These are phyloP conservation scores for Racocetra persica DNA, from an alignment of 371 early-diverging fungal species.

Conservation along the genomic window DNA sequence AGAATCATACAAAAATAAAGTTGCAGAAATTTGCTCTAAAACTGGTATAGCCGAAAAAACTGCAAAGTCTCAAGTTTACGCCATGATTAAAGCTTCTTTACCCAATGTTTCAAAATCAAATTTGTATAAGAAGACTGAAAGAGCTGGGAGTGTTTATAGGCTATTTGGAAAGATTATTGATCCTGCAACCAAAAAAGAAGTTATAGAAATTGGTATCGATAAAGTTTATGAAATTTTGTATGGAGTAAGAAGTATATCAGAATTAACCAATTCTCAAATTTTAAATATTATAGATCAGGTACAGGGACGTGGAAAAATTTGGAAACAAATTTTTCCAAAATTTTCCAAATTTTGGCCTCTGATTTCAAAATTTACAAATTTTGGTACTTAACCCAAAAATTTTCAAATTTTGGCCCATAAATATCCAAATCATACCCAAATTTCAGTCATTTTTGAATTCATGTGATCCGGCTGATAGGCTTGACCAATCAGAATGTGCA, in stretches of 20 bases:
- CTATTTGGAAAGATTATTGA: constrained; percentile 24
- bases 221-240: constrained; percentile 27
- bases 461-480: too few relatives aligned
- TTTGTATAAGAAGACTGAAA: neutral
- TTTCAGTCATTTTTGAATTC: too few relatives aligned
- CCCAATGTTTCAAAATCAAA: constrained; percentile 12
- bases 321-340: too few relatives aligned
- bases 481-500: too few relatives aligned
- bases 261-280: constrained; percentile 24
- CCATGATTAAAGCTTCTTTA: constrained; percentile 12
- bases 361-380: too few relatives aligned
- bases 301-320: too few relatives aligned
- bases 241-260: constrained; percentile 21
- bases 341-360: too few relatives aligned
- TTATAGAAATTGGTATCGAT: neutral
- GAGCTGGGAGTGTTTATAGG: neutral
- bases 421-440: too few relatives aligned
- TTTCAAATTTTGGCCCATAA: too few relatives aligned
- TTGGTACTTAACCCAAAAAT: too few relatives aligned
- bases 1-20: constrained; percentile 15
- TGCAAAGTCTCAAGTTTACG: constrained; percentile 14
- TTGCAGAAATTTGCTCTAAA: constrained; percentile 15
- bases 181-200: constrained; percentile 5
- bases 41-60: constrained; percentile 9
- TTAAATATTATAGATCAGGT: constrained; percentile 34